Evolutionary conservation across 192 early-diverging fungal genomes (phyloP).

Genomic region (Gonapodya sp.): DNA sequence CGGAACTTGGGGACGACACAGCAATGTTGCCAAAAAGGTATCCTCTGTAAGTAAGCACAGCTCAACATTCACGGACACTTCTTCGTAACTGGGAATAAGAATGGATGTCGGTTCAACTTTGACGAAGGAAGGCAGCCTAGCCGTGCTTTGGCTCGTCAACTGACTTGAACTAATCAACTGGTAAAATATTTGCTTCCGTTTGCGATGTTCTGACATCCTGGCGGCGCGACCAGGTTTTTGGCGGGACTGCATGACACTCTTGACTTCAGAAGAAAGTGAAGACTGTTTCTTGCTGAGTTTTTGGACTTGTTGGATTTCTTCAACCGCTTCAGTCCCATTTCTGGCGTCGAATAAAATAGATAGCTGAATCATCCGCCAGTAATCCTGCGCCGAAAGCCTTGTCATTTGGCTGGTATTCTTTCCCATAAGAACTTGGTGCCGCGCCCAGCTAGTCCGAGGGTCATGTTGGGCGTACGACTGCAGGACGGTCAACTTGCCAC

Average conservation of each 20-base stretch:
- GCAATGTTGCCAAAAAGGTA: conserved; percentile 47
- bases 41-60: conserved; percentile 46
- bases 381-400: conserved; percentile 25
- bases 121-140: conserved; percentile 28
- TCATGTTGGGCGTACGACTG: conserved; percentile 42
- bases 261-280: not conserved
- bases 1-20: conserved; percentile 35
- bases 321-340: not conserved
- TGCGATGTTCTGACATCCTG: conserved; percentile 29
- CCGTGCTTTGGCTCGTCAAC: conserved; percentile 36
- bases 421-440: conserved; percentile 26
- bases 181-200: conserved; percentile 51
- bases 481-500: conserved; percentile 25
- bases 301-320: not conserved
- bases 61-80: conserved; percentile 36
- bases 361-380: conserved; percentile 28
- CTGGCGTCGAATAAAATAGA: not conserved
- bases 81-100: conserved; percentile 42
- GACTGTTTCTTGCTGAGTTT: not conserved
- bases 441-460: conserved; percentile 46
- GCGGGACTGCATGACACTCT: not conserved
- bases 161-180: conserved; percentile 35
- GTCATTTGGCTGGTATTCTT: conserved; percentile 20
- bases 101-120: conserved; percentile 34
- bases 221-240: not conserved